These are phyloP conservation scores for Dothideomycetes sp. DNA, from an alignment of 2,329 filamentous ascomycete genomes.

Conservation along the genomic window DNA sequence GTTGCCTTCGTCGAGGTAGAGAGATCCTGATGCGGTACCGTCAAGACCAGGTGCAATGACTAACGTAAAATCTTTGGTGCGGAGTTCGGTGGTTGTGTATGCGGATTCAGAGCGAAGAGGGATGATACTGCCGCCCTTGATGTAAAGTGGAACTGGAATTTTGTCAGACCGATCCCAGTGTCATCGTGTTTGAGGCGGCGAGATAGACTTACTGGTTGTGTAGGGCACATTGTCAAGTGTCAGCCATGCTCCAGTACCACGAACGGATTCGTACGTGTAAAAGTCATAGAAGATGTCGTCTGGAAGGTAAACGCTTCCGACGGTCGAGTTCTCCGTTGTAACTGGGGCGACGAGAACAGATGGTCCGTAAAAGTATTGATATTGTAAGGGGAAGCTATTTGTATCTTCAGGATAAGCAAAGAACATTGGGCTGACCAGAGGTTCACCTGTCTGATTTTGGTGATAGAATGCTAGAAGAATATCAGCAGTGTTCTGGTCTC, in stretches of 20 bases:
- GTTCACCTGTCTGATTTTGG: constrained; percentile 50
- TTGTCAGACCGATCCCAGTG: too few relatives aligned
- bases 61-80: constrained; percentile 58
- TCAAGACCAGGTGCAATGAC: constrained; percentile 54
- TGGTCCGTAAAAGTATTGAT: constrained; percentile 51
- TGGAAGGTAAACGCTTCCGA: constrained; percentile 45
- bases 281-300: constrained; percentile 51
- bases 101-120: constrained; percentile 45
- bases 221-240: constrained; percentile 35
- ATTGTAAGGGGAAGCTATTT: constrained; percentile 6
- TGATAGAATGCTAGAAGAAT: constrained; percentile 43
- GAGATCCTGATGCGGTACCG: constrained; percentile 52
- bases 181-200: too few relatives aligned
- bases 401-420: constrained; percentile 54
- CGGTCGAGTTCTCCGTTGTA: constrained; percentile 38
- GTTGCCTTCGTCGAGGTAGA: constrained; percentile 73
- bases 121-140: constrained; percentile 55
- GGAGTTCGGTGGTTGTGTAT: constrained; percentile 53
- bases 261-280: constrained; percentile 39
- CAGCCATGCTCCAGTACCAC: constrained; percentile 33
- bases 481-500: background rate
- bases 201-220: too few relatives aligned
- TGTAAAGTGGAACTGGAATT: constrained; percentile 59
- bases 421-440: constrained; percentile 59
- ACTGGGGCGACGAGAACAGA: constrained; percentile 47